Base-by-base conservation (phyloP, 78 protist genomes). In the Dictyostelium firmibasis region DNA sequence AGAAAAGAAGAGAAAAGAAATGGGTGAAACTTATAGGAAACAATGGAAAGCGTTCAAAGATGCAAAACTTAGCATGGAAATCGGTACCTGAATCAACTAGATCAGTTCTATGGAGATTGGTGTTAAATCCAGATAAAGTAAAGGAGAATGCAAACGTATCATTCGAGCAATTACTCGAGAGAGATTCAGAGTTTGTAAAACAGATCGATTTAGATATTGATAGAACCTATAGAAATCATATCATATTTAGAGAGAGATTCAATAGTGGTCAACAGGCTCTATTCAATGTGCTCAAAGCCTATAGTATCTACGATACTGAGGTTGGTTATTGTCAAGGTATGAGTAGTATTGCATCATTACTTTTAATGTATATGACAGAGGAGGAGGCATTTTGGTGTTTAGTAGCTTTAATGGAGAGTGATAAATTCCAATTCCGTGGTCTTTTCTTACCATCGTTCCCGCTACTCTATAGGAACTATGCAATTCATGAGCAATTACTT, bases 241-340 rank as follows among this genome's bases (percentile, higher is more conserved):
- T 81, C 31, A 57, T 75, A 29, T 96, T 96, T 79, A 74, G 95
- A 74, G 97, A 96, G 5, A 75, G 94, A 44, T 96, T 85, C 31
- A 83, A 85, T 25, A 36, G 27, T 29, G 97, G 97, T 36, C 92
- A 86, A 78, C 96, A 93, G 78, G 33, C 86, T 31, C 36, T 96
- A 14, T 96, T 94, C 74, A 94, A 94, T 83, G 91, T 96, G 7
- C 76, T 96, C 11, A 96, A 94, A 23, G 97, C 98, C 2, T 97
- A 97, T 67, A 41, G 93, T 64, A 35, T 86, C 13, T 93, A 87
- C 44, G 96, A 97, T 91, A 60, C 43, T n/a, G 95, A 92, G 11
- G 96, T 95, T 31, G 98, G 98, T 5, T 97, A 95, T 77, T 89
- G 94, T 72, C 97, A 95, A 84, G 97, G 98, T 13, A 93, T 97